Evolutionary conservation across 2,329 filamentous ascomycete genomes (phyloP).

Genomic region (Rhynchosporium agropyri): DNA sequence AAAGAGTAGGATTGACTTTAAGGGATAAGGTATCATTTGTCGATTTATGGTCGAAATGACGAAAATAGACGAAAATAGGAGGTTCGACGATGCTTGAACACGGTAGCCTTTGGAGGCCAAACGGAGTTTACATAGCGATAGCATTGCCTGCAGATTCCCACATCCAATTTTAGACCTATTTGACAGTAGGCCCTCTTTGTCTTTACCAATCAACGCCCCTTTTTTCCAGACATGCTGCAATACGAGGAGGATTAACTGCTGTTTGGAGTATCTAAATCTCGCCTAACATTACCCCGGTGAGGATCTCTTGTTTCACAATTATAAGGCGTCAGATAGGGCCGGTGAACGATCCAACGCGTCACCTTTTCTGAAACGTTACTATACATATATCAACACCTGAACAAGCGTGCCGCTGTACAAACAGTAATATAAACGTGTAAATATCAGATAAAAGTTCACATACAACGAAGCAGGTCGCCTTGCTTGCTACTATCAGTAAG

Average conservation of each 20-base stretch:
- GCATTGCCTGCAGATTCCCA: conserved; percentile 24
- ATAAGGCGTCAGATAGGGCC: no score
- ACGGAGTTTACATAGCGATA: conserved; percentile 18
- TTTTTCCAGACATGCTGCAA: neutral
- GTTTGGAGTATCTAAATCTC: neutral
- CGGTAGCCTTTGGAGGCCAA: neutral
- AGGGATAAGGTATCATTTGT: conserved; percentile 84
- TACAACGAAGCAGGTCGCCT: no score
- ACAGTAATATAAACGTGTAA: no score
- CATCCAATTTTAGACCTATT: conserved; percentile 3
- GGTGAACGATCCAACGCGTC: no score
- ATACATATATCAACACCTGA: no score
- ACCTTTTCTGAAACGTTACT: no score
- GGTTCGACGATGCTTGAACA: neutral
- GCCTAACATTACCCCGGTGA: neutral
- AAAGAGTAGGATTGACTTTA: conserved; percentile 82
- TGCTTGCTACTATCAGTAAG: no score
- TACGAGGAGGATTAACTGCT: conserved; percentile 4
- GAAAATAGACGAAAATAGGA: conserved; percentile 20
- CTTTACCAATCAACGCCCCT: neutral
- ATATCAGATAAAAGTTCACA: no score
- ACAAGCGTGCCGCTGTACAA: no score
- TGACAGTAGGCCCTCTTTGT: neutral
- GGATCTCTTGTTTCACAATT: conserved; percentile 4
- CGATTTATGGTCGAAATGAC: conserved; percentile 62